Evolutionary conservation across 768 basidiomycete species (phyloP), one percentile per base, ranked within the genome.

Genomic region (Gymnopilus junonius): DNA sequence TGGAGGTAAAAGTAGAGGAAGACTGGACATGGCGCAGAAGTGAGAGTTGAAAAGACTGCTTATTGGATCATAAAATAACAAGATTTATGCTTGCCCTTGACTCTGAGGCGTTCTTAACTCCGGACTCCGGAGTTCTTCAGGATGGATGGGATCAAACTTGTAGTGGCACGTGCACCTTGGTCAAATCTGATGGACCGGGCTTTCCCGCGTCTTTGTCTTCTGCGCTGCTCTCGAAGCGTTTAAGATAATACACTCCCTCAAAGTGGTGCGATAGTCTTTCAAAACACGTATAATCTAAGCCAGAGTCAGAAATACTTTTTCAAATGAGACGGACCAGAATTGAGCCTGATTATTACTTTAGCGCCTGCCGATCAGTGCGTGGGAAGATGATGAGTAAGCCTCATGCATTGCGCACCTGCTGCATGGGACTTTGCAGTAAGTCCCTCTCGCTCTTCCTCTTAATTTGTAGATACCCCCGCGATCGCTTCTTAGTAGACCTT

Each of bases 1-100:
- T 45, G 40, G 31, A 11, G 67, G 67, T 34, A 69, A 45, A 23
- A 69, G 48, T 12, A 69, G 42, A 46, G 67, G 67, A 14, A 69
- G 63, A 27, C 21, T 48, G n/a, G 67, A 51, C 67, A 69, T 69
- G 35, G 50, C 27, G 25, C 32, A 6, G 15, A n/a, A 8, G 1
- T n/a, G 17, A 32, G 25, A 29, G 15, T 50, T 3, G n/a, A n/a
- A 32, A 32, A 20, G 31, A 1, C 32, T 32, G 40, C 40, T 42
- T 42, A 42, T 42, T 20, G n/a, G 40, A 42, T n/a, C 15, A 42
- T 20, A n/a, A 7, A 20, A 20, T 7, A 17, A 42, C 7, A 20
- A 3, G 7, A n/a, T 42, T 42, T n/a, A 42, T n/a, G 14, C n/a
- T n/a, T n/a, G n/a, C n/a, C n/a, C n/a, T n/a, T n/a, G n/a, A n/a